Evolutionary conservation across 2,329 filamentous ascomycete genomes (phyloP).

Genomic region (Ramularia endophylla): DNA sequence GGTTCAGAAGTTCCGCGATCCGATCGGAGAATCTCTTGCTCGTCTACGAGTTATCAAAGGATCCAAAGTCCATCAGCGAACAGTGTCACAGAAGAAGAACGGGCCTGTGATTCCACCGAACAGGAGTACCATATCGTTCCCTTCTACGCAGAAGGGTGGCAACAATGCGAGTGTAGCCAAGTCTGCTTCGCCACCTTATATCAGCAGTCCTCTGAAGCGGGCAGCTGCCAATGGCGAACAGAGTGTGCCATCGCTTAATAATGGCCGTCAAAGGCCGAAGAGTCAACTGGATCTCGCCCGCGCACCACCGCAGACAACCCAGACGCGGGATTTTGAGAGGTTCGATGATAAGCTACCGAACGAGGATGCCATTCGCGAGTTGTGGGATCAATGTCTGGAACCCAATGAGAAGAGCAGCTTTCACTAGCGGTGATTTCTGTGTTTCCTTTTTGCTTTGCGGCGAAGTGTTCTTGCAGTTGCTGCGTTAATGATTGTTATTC

Average conservation of each 20-base stretch:
- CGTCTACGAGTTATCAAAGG: conserved; percentile 22
- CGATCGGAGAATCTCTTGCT: conserved; percentile 26
- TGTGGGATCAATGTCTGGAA: no score
- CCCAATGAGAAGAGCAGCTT: no score
- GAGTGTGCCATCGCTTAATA: no score
- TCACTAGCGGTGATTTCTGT: no score
- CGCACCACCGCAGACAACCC: conserved; percentile 15
- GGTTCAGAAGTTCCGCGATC: conserved; percentile 30
- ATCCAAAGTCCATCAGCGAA: conserved; percentile 11
- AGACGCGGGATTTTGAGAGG: conserved; percentile 14
- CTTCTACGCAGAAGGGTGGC: conserved; percentile 11
- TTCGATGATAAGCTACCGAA: conserved; percentile 7
- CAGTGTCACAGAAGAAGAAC: conserved; percentile 4
- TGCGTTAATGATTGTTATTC: no score
- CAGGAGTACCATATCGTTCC: conserved; percentile 20
- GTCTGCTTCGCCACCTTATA: conserved; percentile 14
- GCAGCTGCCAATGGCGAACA: conserved; percentile 2
- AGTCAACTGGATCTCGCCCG: conserved; percentile 25
- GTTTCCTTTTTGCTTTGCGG: no score
- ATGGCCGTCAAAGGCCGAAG: conserved; percentile 6
- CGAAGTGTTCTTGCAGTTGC: no score
- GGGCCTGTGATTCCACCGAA: conserved; percentile 13
- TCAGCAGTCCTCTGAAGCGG: conserved; percentile 11
- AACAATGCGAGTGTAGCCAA: conserved; percentile 17
- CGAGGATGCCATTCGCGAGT: no score